Evolutionary conservation across 2,329 filamentous ascomycete species (phyloP), one percentile per base, ranked within the genome.

Genomic region (Sarocladiaceae sp.): DNA sequence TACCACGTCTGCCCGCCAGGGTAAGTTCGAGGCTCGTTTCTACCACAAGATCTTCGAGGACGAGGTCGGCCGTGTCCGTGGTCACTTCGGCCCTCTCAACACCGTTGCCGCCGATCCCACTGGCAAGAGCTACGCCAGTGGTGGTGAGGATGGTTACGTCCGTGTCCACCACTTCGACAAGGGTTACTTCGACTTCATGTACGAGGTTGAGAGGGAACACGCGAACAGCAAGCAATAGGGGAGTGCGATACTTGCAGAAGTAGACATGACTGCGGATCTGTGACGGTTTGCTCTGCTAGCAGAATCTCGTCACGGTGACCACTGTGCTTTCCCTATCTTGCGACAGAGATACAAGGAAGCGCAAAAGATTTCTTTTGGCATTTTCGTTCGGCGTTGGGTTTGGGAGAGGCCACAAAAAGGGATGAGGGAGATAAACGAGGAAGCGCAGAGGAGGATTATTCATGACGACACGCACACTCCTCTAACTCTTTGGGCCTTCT

Each of bases 1-100:
- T 54, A 95, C 90, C 52, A 97, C 94, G 50, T 87, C 87, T 29
- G 86, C 91, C 48, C 84, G 94, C 60, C 94, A 99, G 79, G 94
- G 94, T 75, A 97, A 97, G 77, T 99, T 99, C 78, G 94, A 99
- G 75, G 94, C 94, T 40, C 86, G 94, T 60, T 99, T 99, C 82
- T 99, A 97, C 81, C 94, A 99, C 86, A 97, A 96, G 82, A 87
- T 99, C 70, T 97, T 99, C 70, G 91, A 96, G 74, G 93, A 99
- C 73, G 94, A 99, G 78, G 93, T 97, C 65, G 94, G 94, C 62
- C 87, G 94, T 78, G 94, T 99, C 59, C 84, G 91, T 68, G 94
- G 94, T 58, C 94, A 99, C 73, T 99, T 99, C 74, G 94, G 94
- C 68, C 94, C 88, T 60, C 79, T 97, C 67, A 97, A 99, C 80